phyloP scores from a whole-genome alignment of 257 asterid species.

The Craterostigma plantagineum region DNA sequence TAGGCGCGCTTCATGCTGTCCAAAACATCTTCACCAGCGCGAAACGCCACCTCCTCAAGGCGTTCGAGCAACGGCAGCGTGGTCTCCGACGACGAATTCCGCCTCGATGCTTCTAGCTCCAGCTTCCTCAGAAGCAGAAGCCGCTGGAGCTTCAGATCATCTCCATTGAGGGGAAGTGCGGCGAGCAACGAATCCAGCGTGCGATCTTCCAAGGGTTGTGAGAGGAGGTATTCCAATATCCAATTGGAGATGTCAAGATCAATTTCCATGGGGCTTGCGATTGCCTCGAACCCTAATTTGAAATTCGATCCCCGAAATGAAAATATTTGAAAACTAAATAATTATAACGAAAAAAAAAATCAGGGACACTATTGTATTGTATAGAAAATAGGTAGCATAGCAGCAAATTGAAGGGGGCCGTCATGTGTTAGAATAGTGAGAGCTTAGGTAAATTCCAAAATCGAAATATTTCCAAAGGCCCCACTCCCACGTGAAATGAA shows the following conservation, averaged over 20 bases:
- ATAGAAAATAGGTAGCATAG: too few relatives aligned
- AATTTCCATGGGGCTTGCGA: slow-evolving; percentile 16
- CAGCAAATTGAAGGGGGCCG: too few relatives aligned
- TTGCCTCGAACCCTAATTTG: slow-evolving; percentile 11
- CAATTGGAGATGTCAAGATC: slow-evolving; percentile 36
- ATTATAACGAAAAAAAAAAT: background rate
- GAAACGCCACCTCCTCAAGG: slow-evolving; percentile 28
- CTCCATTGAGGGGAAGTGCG: slow-evolving; percentile 23
- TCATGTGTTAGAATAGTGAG: too few relatives aligned
- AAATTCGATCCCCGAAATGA: too few relatives aligned
- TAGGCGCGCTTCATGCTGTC: slow-evolving; percentile 35
- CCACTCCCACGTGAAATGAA: too few relatives aligned
- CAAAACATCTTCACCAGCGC: slow-evolving; percentile 15
- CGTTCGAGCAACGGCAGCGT: slow-evolving; percentile 34
- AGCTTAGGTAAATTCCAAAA: too few relatives aligned
- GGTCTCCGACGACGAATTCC: slow-evolving; percentile 21
- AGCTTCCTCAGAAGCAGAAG: slow-evolving; percentile 26
- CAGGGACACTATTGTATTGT: background rate
- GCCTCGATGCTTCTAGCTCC: slow-evolving; percentile 17
- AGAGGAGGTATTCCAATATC: slow-evolving; percentile 41
- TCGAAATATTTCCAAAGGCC: too few relatives aligned
- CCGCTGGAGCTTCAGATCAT: slow-evolving; percentile 16
- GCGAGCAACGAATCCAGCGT: slow-evolving; percentile 18
- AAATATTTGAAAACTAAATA: too few relatives aligned
- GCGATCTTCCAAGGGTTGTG: slow-evolving; percentile 34